phyloP scores from a whole-genome alignment of 768 basidiomycete species.

The Mycena capillaripes region DNA sequence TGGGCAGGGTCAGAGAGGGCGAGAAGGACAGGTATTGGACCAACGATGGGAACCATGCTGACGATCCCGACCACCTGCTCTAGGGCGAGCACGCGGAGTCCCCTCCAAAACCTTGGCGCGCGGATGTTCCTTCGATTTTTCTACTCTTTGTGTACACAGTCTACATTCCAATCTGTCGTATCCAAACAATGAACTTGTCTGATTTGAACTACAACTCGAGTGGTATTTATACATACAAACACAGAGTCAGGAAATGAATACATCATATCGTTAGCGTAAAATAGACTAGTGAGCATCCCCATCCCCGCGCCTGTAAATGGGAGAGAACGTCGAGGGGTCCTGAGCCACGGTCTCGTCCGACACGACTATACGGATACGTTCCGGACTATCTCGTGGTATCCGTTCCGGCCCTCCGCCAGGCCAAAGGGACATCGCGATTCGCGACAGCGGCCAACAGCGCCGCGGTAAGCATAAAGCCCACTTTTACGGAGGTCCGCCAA shows the following conservation, averaged over 20 bases:
- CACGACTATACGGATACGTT: constrained; percentile 36
- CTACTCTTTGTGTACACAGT: constrained; percentile 7
- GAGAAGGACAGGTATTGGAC: constrained; percentile 19
- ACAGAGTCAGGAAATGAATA: not conserved
- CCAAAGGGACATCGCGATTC: constrained; percentile 29
- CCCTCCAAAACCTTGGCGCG: too few species aligned
- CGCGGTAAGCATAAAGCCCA: constrained; percentile 31
- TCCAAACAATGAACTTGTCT: constrained; percentile 20
- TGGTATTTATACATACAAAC: too few species aligned
- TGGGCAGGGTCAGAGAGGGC: constrained; percentile 23
- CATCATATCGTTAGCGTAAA: not conserved
- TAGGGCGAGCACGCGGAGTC: too few species aligned
- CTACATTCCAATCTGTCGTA: constrained; percentile 18
- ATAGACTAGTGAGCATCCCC: not conserved
- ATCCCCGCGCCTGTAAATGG: constrained; percentile 24
- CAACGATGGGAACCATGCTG: constrained; percentile 23
- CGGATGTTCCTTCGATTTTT: constrained; percentile 16
- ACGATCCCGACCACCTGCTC: constrained; percentile 23
- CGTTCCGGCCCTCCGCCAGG: constrained; percentile 14
- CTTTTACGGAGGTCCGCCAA: constrained; percentile 20
- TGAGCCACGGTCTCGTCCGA: constrained; percentile 14
- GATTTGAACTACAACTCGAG: constrained; percentile 13
- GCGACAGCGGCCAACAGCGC: constrained; percentile 26
- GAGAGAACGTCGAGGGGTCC: constrained; percentile 25
- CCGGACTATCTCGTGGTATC: constrained; percentile 1